Conservation (phyloP, 2,329 filamentous ascomycete genomes). For the Fusarium redolens region DNA sequence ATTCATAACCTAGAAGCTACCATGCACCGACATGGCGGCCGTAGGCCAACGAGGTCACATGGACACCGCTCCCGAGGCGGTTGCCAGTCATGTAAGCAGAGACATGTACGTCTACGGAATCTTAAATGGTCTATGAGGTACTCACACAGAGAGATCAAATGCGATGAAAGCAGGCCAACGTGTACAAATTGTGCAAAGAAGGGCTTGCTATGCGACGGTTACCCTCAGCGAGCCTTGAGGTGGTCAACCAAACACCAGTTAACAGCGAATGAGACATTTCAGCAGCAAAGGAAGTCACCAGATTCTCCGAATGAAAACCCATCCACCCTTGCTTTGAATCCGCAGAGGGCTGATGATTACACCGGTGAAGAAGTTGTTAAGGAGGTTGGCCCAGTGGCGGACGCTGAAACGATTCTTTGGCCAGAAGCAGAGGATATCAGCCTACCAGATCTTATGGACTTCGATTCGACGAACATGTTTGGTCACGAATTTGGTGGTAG, state of each 20-base stretch:
- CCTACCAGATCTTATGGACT: not conserved
- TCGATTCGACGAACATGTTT: not conserved
- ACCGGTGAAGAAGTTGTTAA: too few species aligned
- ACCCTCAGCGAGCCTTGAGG: not conserved
- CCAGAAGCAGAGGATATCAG: not conserved
- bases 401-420: not conserved
- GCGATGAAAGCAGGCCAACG: not conserved
- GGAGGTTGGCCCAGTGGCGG: not conserved
- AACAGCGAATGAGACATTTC: rapidly evolving
- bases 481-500: not conserved
- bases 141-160: not conserved
- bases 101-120: not conserved
- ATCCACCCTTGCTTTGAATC: rapidly evolving
- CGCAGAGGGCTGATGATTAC: rapidly evolving
- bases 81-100: not conserved
- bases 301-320: rapidly evolving
- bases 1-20: too few species aligned
- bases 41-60: not conserved
- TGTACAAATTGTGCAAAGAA: not conserved
- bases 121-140: rapidly evolving
- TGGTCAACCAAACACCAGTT: not conserved
- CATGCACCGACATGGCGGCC: not conserved
- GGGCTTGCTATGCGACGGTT: not conserved
- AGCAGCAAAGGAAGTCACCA: rapidly evolving
- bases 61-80: not conserved